Conservation (phyloP, 805 yeast genomes). For the Teunomyces atbi region DNA sequence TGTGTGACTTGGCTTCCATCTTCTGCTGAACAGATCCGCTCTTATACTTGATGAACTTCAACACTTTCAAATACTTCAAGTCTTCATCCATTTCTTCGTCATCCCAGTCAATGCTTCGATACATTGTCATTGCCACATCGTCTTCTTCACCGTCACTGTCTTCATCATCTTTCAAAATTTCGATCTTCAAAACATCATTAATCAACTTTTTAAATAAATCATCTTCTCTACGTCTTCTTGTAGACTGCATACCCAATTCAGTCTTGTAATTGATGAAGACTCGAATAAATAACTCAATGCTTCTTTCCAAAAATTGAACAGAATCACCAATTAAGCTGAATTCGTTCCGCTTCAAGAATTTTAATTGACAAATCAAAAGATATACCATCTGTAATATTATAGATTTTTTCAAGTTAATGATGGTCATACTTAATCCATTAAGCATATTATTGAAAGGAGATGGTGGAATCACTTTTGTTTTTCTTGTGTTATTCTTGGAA, state of each 20-base stretch:
- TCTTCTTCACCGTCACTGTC: conserved; percentile 26
- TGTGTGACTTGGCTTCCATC: conserved; percentile 3
- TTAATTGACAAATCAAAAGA: conserved; percentile 39
- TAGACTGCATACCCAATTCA: conserved; percentile 16
- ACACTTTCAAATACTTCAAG: conserved; percentile 40
- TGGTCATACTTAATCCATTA: conserved; percentile 43
- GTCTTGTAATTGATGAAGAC: conserved; percentile 40
- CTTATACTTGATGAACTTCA: conserved; percentile 43
- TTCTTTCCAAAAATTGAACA: conserved; percentile 18
- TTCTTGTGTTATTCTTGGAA: conserved; percentile 11
- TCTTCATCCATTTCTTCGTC: conserved; percentile 49
- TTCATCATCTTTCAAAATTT: conserved; percentile 31
- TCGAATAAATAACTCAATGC: conserved; percentile 34
- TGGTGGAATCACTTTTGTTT: conserved; percentile 28
- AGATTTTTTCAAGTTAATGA: conserved; percentile 42
- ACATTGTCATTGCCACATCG: conserved; percentile 20
- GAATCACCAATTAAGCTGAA: conserved; percentile 16
- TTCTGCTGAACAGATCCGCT: conserved; percentile 11
- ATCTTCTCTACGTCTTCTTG: conserved; percentile 29
- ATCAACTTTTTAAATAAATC: conserved; percentile 36
- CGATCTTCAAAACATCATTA: conserved; percentile 36
- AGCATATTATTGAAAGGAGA: conserved; percentile 43
- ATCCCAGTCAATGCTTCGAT: conserved; percentile 44
- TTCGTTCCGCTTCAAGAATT: conserved; percentile 29
- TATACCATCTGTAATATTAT: conserved; percentile 43